Conservation (phyloP, 352 stramenopile species). For the Albugo candida region DNA sequence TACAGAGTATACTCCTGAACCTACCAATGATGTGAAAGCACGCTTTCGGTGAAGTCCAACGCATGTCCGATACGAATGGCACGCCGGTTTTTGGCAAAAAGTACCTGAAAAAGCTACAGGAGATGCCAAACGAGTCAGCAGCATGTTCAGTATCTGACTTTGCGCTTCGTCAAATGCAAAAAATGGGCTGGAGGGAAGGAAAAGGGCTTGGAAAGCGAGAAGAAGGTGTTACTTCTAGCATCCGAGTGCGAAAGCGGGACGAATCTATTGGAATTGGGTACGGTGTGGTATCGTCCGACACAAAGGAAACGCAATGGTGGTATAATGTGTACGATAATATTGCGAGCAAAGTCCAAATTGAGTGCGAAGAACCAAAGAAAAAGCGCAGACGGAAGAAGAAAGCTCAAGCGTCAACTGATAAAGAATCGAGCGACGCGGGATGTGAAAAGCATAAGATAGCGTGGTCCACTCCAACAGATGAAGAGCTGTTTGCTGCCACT, state of each 20-base stretch:
- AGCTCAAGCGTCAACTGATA: constrained; percentile 11
- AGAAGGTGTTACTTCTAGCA: constrained; percentile 84
- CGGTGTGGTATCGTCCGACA: constrained; percentile 40
- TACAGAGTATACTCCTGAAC: too few species aligned
- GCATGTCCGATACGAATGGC: too few species aligned
- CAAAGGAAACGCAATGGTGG: constrained; percentile 70
- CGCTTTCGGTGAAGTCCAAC: too few species aligned
- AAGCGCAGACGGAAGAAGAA: constrained; percentile 37
- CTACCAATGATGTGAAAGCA: too few species aligned
- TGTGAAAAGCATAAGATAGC: constrained; percentile 29
- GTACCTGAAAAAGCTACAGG: constrained; percentile 46
- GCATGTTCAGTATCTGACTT: constrained; percentile 52
- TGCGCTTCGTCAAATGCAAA: constrained; percentile 77
- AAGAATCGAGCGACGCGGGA: constrained; percentile 11
- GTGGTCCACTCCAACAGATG: constrained; percentile 52
- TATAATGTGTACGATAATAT: constrained; percentile 79
- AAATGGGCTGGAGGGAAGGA: constrained; percentile 92
- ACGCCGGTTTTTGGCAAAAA: constrained; percentile 67
- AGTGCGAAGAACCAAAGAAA: constrained; percentile 16
- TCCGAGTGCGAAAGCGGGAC: constrained; percentile 87
- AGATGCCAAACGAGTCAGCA: constrained; percentile 63
- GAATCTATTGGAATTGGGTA: constrained; percentile 83
- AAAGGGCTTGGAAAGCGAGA: constrained; percentile 92
- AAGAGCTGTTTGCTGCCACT: constrained; percentile 91
- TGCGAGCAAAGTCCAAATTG: constrained; percentile 72